phyloP scores from a whole-genome alignment of 208 protist genomes.

The Phytomonas sp. region DNA sequence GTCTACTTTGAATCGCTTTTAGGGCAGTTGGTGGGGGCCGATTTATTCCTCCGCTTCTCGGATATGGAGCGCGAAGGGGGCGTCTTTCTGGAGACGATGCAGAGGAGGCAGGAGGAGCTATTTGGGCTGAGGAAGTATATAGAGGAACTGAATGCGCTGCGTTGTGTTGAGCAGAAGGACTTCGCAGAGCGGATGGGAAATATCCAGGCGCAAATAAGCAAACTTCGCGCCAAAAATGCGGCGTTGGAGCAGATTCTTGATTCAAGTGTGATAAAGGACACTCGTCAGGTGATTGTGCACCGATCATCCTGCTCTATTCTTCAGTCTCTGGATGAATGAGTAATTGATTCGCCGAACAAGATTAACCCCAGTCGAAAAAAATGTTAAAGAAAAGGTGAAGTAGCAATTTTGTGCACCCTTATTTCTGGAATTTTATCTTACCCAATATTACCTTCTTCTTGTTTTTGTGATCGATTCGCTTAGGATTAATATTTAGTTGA shows the following conservation, averaged over 20 bases:
- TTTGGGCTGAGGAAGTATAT: neutral
- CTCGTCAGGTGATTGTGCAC: neutral
- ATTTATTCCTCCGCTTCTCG: neutral
- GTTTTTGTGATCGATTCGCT: too few species aligned
- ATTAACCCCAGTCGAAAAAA: neutral
- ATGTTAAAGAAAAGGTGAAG: too few species aligned
- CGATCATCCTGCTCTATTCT: neutral
- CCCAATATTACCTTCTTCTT: too few species aligned
- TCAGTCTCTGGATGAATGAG: neutral
- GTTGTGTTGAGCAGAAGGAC: slow-evolving; percentile 6
- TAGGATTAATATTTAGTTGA: too few species aligned
- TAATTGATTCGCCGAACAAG: neutral
- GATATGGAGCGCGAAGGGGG: neutral
- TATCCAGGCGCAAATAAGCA: slow-evolving; percentile 9
- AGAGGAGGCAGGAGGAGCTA: slow-evolving; percentile 8
- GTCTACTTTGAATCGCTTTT: neutral
- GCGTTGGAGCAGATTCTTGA: slow-evolving; percentile 29
- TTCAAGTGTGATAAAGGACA: neutral
- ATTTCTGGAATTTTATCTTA: too few species aligned
- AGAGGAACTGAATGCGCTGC: slow-evolving; percentile 8
- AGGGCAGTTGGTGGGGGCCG: neutral
- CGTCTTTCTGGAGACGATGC: slow-evolving; percentile 1
- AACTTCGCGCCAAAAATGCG: slow-evolving; percentile 21
- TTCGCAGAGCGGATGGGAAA: slow-evolving; percentile 1
- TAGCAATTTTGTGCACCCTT: too few species aligned